Base-by-base conservation (phyloP, 495 filamentous ascomycete species). In the Penicillium ochrochloron region DNA sequence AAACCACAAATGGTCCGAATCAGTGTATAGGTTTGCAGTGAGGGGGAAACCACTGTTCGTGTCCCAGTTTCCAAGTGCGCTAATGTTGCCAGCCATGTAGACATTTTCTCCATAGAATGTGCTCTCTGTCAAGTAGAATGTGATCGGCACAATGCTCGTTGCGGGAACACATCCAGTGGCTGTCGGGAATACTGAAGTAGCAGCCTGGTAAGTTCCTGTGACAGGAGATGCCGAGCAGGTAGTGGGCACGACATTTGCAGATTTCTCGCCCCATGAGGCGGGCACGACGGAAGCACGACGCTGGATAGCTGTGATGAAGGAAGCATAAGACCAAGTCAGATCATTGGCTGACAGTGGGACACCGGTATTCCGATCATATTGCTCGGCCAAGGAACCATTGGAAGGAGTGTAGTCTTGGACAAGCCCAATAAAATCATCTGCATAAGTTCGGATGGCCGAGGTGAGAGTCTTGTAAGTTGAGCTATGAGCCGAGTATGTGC, bases 301-400 rank as follows among this genome's bases (percentile, higher is more conserved):
- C 27, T 59, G 44, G 3, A 37, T 23, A 0, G 83, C 84, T 5
- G 68, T 78, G 42, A 83, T 64, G 52, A 81, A 79, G 0, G 76
- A 73, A n/a, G 76, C 78, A 61, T 78, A 83, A 14, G 78, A 81
- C 80, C 80, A 83, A 15, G 80, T 83, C 6, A 82, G 66, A 33
- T 79, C 73, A 25, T 69, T 52, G 21, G 86, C 86, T 5, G 83
- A 84, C 31, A 86, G 59, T 4, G 83, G 84, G 6, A 61, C 48
- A 48, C 87, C 85, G 23, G 63, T 75, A 64, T 75, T 72, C 41
- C 81, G 78, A 66, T 83, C 74, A 65, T 78, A 89, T 66, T 89
- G 85, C 71, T 89, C 87, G 17, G 83, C 66, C 10, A 89, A 60
- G 2, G 77, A 73, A 33, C 87, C 87, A 61, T 81, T 77, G 6